These are phyloP conservation scores for Naganishia onofrii DNA, from an alignment of 768 basidiomycete species.

Conservation along the genomic window DNA sequence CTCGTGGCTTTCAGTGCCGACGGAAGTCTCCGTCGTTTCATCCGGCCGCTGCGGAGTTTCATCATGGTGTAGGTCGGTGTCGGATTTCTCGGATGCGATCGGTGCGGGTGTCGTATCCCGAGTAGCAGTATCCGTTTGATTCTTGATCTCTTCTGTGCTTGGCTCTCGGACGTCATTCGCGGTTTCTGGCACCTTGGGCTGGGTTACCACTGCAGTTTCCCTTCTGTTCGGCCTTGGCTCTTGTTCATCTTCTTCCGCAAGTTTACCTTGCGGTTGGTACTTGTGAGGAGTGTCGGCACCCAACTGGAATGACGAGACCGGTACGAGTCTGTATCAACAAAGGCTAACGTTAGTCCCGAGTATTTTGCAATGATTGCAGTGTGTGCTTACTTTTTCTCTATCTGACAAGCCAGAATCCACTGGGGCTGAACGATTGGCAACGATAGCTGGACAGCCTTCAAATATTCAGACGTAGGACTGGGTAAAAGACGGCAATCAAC, in stretches of 20 bases:
- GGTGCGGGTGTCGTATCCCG: slow-evolving; percentile 9
- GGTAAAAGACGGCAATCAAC: slow-evolving; percentile 43
- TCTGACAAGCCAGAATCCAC: slow-evolving; percentile 86
- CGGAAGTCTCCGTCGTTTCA: not conserved
- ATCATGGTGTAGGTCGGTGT: not conserved
- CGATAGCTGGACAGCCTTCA: slow-evolving; percentile 87
- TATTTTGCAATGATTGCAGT: not conserved
- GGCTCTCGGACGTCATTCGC: not conserved
- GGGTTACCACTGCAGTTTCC: not conserved
- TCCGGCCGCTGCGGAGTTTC: not conserved
- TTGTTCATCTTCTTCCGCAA: not conserved
- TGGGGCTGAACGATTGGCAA: slow-evolving; percentile 93
- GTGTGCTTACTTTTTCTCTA: slow-evolving; percentile 71
- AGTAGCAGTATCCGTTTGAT: not conserved
- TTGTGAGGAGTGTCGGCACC: slow-evolving; percentile 33
- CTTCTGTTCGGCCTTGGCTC: not conserved
- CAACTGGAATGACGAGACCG: slow-evolving; percentile 45
- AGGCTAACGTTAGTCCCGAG: not conserved
- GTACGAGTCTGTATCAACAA: slow-evolving; percentile 40
- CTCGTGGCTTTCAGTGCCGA: not conserved
- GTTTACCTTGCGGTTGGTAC: slow-evolving; percentile 12
- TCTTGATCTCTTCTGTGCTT: not conserved
- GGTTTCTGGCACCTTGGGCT: not conserved
- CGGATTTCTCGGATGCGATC: not conserved
- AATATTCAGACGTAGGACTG: slow-evolving; percentile 81